A percentile compares a stretch with the other conserved stretches of the same genome.
Evolutionary conservation across 148 eudicot species (phyloP).

Genomic region (Silene latifolia): DNA sequence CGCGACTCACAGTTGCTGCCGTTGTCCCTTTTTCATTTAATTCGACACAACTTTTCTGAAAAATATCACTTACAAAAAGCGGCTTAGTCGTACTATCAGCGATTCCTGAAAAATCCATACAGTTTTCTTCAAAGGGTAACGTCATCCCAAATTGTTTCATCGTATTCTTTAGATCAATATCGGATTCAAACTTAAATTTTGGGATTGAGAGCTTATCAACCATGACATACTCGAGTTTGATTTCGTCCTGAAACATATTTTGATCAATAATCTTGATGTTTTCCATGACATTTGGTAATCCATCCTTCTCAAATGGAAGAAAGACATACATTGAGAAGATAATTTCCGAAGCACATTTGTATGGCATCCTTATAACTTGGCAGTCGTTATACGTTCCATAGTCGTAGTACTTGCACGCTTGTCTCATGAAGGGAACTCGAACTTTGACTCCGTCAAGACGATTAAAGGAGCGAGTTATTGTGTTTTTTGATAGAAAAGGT

Average conservation of each 20-base stretch:
- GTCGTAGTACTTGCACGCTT: neutral
- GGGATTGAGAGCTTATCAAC: neutral
- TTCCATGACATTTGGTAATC: neutral
- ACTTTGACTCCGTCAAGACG: constrained; percentile 19
- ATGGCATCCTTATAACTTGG: constrained; percentile 15
- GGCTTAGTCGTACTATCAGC: too few species aligned
- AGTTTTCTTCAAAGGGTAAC: too few species aligned
- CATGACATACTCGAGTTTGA: neutral
- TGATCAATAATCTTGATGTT: neutral
- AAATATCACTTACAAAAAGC: neutral
- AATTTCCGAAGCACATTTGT: neutral
- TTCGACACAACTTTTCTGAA: constrained; percentile 13
- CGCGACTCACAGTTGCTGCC: neutral
- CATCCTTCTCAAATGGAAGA: neutral
- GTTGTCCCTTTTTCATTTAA: constrained; percentile 21
- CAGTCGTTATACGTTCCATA: constrained; percentile 9
- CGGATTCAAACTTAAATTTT: too few species aligned
- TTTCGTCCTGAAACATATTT: neutral
- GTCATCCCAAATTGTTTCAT: too few species aligned
- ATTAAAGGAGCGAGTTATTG: neutral
- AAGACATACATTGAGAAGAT: neutral
- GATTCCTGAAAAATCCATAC: too few species aligned
- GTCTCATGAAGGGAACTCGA: constrained; percentile 15
- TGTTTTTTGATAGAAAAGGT: neutral
- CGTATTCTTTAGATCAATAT: too few species aligned